Conservation (phyloP, 2,329 filamentous ascomycete species). For the Diaporthe caulivora region DNA sequence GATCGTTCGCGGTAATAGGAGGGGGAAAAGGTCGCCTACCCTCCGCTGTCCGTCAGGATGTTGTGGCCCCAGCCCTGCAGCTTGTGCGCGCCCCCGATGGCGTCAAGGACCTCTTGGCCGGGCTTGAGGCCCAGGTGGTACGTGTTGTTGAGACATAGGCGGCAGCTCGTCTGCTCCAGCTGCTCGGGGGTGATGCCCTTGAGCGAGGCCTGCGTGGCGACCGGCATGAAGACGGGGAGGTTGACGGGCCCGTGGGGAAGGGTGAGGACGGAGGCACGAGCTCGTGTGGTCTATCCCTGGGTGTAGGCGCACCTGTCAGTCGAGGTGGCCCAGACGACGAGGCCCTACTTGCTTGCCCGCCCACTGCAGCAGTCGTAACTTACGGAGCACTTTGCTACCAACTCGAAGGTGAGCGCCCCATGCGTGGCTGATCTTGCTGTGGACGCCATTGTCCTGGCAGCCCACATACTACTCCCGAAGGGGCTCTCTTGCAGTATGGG, state of each 20-base stretch:
- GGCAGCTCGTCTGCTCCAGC: slow-evolving; percentile 88
- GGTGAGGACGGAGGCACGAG: slow-evolving; percentile 86
- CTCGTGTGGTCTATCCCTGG: slow-evolving; percentile 83
- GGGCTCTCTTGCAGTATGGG: not conserved
- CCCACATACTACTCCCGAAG: slow-evolving; percentile 40
- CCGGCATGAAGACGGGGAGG: slow-evolving; percentile 97
- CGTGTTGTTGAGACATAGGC: slow-evolving; percentile 96
- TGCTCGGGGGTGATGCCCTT: slow-evolving; percentile 96
- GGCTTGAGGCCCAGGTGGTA: slow-evolving; percentile 97
- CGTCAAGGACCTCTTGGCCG: slow-evolving; percentile 88
- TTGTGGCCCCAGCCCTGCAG: slow-evolving; percentile 97
- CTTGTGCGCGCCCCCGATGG: slow-evolving; percentile 91
- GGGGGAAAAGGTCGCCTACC: slow-evolving; percentile 57
- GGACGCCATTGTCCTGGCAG: slow-evolving; percentile 45
- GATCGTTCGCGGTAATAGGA: not conserved
- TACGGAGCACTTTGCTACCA: slow-evolving; percentile 69
- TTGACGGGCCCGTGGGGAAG: slow-evolving; percentile 93
- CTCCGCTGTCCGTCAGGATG: slow-evolving; percentile 86
- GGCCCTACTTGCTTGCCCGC: slow-evolving; percentile 8
- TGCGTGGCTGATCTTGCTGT: slow-evolving; percentile 44
- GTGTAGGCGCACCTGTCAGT: slow-evolving; percentile 34
- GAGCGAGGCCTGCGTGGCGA: slow-evolving; percentile 94
- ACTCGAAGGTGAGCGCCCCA: slow-evolving; percentile 48
- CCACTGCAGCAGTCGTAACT: slow-evolving; percentile 47
- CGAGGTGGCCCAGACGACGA: not conserved